These are phyloP conservation scores for Aeschynomene evenia DNA, from an alignment of 306 rosid genomes.

Conservation along the genomic window DNA sequence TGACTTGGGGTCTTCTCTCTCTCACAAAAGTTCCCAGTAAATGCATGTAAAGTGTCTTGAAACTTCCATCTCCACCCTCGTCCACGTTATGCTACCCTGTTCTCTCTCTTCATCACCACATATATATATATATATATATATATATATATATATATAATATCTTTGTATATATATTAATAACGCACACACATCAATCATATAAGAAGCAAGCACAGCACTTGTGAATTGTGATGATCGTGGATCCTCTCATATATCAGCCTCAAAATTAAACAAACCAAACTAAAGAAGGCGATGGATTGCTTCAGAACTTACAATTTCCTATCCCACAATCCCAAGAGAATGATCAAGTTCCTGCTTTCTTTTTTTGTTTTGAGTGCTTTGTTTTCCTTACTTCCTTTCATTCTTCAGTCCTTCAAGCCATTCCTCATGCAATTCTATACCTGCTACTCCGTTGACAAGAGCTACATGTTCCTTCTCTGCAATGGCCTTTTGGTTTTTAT, in stretches of 20 bases:
- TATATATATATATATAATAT: no score
- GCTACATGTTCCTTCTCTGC: constrained; percentile 62
- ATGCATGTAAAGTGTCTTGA: background rate
- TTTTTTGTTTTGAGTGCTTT: constrained; percentile 38
- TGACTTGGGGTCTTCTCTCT: constrained; percentile 1
- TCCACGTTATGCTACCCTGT: background rate
- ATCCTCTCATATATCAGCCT: no score
- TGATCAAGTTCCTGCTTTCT: constrained; percentile 43
- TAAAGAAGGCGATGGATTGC: background rate
- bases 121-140: no score
- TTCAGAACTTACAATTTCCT: background rate
- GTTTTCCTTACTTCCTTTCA: constrained; percentile 28
- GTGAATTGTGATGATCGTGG: background rate
- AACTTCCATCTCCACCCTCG: background rate
- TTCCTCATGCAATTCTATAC: constrained; percentile 31
- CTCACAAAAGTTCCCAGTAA: background rate
- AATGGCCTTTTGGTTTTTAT: constrained; percentile 58
- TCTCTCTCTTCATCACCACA: no score
- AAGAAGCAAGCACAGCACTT: background rate
- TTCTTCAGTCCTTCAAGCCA: constrained; percentile 32
- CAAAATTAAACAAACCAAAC: no score
- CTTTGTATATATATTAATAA: no score
- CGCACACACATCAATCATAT: background rate
- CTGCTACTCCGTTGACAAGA: constrained; percentile 43
- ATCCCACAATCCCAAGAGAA: constrained; percentile 14